Evolutionary conservation across 208 protist genomes (phyloP).

Genomic region (Trypanosoma congolense): DNA sequence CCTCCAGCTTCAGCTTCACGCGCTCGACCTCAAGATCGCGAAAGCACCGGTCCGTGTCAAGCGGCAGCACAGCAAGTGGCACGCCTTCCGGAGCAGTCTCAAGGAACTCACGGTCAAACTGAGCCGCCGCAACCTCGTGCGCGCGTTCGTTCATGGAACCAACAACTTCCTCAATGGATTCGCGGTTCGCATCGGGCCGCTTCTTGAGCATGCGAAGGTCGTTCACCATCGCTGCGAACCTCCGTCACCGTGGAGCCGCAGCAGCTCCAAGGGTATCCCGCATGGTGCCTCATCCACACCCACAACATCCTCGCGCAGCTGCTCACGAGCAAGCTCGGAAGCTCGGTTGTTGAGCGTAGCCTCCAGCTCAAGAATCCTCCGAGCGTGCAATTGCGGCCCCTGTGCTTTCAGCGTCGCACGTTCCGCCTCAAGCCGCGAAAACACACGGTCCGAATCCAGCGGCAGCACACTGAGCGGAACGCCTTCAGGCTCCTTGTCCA

Average conservation of each 20-base stretch:
- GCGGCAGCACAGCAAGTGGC: slow-evolving; percentile 41
- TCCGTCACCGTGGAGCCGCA: slow-evolving; percentile 46
- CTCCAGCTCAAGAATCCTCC: slow-evolving; percentile 50
- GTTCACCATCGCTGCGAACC: slow-evolving; percentile 49
- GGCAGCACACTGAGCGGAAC: slow-evolving; percentile 62
- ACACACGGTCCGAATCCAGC: slow-evolving; percentile 32
- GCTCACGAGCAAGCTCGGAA: slow-evolving; percentile 33
- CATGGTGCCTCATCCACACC: slow-evolving; percentile 47
- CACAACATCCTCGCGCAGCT: slow-evolving; percentile 44
- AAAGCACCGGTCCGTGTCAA: slow-evolving; percentile 62
- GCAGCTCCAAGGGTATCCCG: slow-evolving; percentile 54
- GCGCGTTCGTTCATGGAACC: slow-evolving; percentile 48
- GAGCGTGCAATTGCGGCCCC: slow-evolving; percentile 45
- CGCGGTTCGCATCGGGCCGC: slow-evolving; percentile 34
- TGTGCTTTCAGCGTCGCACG: slow-evolving; percentile 57
- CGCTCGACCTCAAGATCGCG: slow-evolving; percentile 59
- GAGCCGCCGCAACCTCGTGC: slow-evolving; percentile 42
- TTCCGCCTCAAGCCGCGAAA: slow-evolving; percentile 40
- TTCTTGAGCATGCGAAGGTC: slow-evolving; percentile 57
- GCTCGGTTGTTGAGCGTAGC: slow-evolving; percentile 29
- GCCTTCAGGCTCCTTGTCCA: slow-evolving; percentile 67
- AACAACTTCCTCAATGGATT: slow-evolving; percentile 37
- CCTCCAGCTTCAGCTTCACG: slow-evolving; percentile 60
- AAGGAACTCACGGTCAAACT: slow-evolving; percentile 53
- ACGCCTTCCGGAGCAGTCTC: slow-evolving; percentile 53